Evolutionary conservation across 2,329 filamentous ascomycete species (phyloP).

Genomic region (Sclerotinia spermophila): DNA sequence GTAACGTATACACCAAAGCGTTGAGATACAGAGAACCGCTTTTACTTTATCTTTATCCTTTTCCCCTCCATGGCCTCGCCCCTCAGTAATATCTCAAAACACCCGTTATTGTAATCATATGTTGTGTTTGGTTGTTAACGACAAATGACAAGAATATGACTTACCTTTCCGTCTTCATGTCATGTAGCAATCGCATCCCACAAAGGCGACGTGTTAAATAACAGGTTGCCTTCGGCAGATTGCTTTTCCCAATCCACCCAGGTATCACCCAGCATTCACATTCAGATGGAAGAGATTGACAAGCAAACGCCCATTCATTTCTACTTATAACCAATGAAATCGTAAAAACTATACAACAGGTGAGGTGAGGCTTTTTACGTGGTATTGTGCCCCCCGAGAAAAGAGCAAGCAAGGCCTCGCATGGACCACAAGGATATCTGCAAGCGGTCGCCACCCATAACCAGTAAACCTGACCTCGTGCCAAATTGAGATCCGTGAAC

Average conservation of each 20-base stretch:
- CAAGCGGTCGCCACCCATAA: conserved; percentile 22
- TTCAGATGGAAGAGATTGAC: conserved; percentile 23
- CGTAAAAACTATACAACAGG: conserved; percentile 26
- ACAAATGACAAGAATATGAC: conserved; percentile 22
- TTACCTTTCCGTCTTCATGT: conserved; percentile 27
- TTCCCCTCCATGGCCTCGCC: not conserved
- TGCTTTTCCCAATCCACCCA: conserved; percentile 14
- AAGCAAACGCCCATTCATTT: conserved; percentile 29
- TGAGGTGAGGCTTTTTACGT: conserved; percentile 22
- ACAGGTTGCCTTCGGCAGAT: conserved; percentile 20
- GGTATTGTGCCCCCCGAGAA: conserved; percentile 24
- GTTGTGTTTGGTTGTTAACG: conserved; percentile 3
- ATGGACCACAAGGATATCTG: conserved; percentile 22
- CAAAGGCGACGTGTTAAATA: conserved; percentile 24
- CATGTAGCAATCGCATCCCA: conserved; percentile 23
- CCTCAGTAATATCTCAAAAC: conserved; percentile 7
- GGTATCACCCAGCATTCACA: conserved; percentile 19
- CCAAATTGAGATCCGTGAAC: conserved; percentile 20
- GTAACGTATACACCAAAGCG: conserved; percentile 12
- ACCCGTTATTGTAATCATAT: conserved; percentile 8
- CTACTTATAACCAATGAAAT: conserved; percentile 26
- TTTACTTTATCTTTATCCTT: conserved; percentile 13
- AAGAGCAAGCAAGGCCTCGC: conserved; percentile 24
- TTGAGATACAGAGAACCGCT: conserved; percentile 2
- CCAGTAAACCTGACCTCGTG: conserved; percentile 24